Conservation (phyloP, 108 stramenopile genomes). For the Skeletonema grethae region DNA sequence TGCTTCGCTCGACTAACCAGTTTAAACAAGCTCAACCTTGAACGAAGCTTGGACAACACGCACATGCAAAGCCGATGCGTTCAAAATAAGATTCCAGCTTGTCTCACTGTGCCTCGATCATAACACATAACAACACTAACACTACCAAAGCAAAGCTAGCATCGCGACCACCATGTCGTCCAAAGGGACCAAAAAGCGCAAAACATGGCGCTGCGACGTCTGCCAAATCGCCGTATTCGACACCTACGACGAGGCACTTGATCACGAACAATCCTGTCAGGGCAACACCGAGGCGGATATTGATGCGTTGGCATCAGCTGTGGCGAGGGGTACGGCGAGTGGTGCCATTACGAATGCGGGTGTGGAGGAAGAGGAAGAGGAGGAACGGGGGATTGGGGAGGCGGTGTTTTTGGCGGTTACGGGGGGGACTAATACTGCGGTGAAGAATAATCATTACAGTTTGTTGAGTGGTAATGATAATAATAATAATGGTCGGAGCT, state of each 20-base stretch:
- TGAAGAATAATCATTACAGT: too few relatives aligned
- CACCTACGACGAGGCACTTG: conserved; percentile 78
- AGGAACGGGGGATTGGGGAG: neutral
- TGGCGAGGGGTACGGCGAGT: neutral
- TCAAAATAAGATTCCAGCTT: too few relatives aligned
- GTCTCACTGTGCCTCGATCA: too few relatives aligned
- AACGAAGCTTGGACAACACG: too few relatives aligned
- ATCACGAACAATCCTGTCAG: conserved; percentile 52
- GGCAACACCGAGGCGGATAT: conserved; percentile 1
- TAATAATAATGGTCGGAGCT: neutral
- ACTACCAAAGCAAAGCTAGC: too few relatives aligned
- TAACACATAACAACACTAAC: too few relatives aligned
- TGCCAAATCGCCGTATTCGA: conserved; percentile 68
- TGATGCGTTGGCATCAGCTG: neutral
- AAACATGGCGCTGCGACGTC: conserved; percentile 76
- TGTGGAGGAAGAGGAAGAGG: neutral
- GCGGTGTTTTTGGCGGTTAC: neutral
- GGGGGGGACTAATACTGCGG: neutral
- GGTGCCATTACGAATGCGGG: neutral
- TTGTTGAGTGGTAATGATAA: too few relatives aligned
- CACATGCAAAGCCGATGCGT: too few relatives aligned
- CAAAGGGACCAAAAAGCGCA: conserved; percentile 5
- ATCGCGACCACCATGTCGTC: neutral
- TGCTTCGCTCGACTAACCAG: too few relatives aligned
- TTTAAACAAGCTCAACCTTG: too few relatives aligned